Conservation (phyloP, 75 land plant genomes). For the Pseudotsuga menziesii region DNA sequence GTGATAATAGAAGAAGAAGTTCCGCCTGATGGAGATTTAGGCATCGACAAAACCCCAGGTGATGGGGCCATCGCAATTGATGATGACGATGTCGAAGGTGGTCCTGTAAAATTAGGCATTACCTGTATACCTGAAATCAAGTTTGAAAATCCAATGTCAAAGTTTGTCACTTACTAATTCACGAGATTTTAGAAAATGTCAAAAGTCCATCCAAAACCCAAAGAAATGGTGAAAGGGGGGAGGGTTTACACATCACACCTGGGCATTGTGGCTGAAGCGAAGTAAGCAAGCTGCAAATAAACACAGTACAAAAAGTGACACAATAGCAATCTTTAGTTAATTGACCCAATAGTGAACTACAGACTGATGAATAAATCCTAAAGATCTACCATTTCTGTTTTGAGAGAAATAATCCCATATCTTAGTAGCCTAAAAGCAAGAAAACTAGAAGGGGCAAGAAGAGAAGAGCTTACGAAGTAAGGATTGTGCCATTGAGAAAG, state of each 20-base stretch:
- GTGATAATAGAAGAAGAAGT: not conserved
- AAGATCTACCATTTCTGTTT: not conserved
- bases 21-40: not conserved
- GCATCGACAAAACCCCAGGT: conserved; percentile 20
- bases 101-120: conserved; percentile 21
- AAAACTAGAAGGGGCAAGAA: not conserved
- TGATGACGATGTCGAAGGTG: not conserved
- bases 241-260: conserved; percentile 21
- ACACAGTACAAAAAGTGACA: not conserved
- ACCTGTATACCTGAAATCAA: not conserved
- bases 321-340: not conserved
- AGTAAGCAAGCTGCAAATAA: conserved; percentile 36
- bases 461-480: conserved; percentile 32
- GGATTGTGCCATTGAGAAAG: conserved; percentile 45
- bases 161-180: not conserved
- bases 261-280: conserved; percentile 66
- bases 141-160: not conserved
- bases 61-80: conserved; percentile 14
- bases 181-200: not conserved
- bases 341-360: conserved; percentile 22
- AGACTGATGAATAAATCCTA: not conserved
- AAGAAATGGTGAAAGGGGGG: not conserved
- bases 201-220: not conserved
- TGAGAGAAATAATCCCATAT: not conserved
- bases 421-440: not conserved